Percentiles rank a stretch among this genome's conserved stretches.
Conservation (phyloP, 2,329 filamentous ascomycete genomes). For the Colletotrichum noveboracense region DNA sequence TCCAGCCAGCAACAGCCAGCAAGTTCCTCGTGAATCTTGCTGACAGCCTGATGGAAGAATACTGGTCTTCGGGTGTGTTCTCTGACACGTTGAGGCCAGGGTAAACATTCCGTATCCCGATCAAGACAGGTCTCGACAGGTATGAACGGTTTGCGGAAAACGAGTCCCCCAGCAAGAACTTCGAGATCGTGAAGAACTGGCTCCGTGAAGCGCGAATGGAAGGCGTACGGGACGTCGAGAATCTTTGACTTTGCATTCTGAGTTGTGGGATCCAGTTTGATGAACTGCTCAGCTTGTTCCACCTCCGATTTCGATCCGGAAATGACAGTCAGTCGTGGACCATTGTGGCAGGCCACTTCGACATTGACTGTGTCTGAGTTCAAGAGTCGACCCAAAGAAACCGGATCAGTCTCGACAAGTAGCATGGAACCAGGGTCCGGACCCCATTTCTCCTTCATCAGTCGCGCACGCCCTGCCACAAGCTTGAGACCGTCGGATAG, state of each 20-base stretch:
- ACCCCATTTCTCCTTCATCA: conserved; percentile 38
- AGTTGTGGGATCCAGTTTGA: not conserved
- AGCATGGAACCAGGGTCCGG: conserved; percentile 44
- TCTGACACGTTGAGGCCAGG: conserved; percentile 21
- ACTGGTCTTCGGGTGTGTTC: conserved; percentile 49
- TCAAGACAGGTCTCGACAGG: not conserved
- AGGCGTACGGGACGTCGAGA: conserved; percentile 51
- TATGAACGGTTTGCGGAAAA: not conserved
- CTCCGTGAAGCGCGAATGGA: conserved; percentile 49
- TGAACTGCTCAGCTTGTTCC: conserved; percentile 18
- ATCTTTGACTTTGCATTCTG: conserved; percentile 31
- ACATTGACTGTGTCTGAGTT: conserved; percentile 23
- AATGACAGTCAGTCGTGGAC: conserved; percentile 44
- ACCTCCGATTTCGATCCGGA: conserved; percentile 40
- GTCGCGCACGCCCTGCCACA: conserved; percentile 30
- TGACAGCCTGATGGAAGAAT: conserved; percentile 46
- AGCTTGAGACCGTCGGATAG: conserved; percentile 35
- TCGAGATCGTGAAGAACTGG: conserved; percentile 30
- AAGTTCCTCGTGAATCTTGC: conserved; percentile 36
- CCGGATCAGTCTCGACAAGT: conserved; percentile 35
- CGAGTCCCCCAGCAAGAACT: conserved; percentile 23
- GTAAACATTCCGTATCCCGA: not conserved
- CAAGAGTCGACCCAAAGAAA: not conserved
- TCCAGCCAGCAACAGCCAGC: conserved; percentile 41
- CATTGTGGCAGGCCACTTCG: conserved; percentile 53